These are phyloP conservation scores for Lobosporangium transversale DNA, from an alignment of 192 early-diverging fungal genomes.

Conservation along the genomic window DNA sequence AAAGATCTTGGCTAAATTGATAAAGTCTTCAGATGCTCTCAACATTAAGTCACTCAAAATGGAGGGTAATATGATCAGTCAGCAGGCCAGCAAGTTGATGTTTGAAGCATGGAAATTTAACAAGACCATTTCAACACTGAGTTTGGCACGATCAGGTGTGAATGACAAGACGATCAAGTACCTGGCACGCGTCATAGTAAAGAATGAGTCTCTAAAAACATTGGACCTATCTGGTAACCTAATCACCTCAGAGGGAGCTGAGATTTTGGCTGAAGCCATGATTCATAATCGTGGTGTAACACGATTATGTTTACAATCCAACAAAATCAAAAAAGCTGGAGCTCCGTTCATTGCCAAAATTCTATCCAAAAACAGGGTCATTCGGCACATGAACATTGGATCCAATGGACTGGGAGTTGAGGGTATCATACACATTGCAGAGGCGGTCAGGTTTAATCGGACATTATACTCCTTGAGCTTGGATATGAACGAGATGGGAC, in stretches of 20 bases:
- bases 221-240: slow-evolving; percentile 54
- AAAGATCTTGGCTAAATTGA: slow-evolving; percentile 49
- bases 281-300: slow-evolving; percentile 39
- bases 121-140: slow-evolving; percentile 45
- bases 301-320: slow-evolving; percentile 52
- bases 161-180: slow-evolving; percentile 57
- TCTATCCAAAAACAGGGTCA: slow-evolving; percentile 50
- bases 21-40: slow-evolving; percentile 43
- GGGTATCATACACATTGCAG: slow-evolving; percentile 35
- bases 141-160: slow-evolving; percentile 51
- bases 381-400: slow-evolving; percentile 55
- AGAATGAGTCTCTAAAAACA: slow-evolving; percentile 34
- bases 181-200: slow-evolving; percentile 38
- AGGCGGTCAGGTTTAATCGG: slow-evolving; percentile 48
- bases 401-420: slow-evolving; percentile 40
- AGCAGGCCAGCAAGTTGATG: slow-evolving; percentile 47
- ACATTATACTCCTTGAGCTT: slow-evolving; percentile 48
- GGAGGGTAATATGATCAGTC: slow-evolving; percentile 50
- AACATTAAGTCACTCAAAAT: slow-evolving; percentile 52
- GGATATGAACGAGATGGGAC: slow-evolving; percentile 52
- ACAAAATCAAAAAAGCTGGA: slow-evolving; percentile 51
- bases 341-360: slow-evolving; percentile 46
- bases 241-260: slow-evolving; percentile 39
- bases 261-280: slow-evolving; percentile 50
- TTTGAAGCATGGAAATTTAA: slow-evolving; percentile 55